Evolutionary conservation across 208 protist genomes (phyloP).

Genomic region (Lotmaria passim): DNA sequence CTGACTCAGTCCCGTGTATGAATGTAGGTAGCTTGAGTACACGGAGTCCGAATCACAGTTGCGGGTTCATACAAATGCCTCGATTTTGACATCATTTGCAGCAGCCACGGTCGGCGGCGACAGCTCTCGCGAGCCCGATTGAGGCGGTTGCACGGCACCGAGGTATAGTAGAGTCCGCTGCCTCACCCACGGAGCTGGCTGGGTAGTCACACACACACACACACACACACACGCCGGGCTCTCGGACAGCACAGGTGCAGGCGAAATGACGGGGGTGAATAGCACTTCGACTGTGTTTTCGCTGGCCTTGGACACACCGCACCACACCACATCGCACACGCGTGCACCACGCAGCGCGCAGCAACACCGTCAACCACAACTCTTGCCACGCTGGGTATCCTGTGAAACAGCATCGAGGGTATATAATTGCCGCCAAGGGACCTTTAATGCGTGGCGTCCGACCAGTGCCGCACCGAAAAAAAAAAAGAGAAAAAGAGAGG

Average conservation of each 20-base stretch:
- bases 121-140: slow-evolving; percentile 37
- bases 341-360: not conserved
- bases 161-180: slow-evolving; percentile 33
- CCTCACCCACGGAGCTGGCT: slow-evolving; percentile 33
- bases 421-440: slow-evolving; percentile 46
- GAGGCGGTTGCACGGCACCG: slow-evolving; percentile 31
- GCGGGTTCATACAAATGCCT: slow-evolving; percentile 69
- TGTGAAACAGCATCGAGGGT: slow-evolving; percentile 36
- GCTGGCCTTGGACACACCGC: too few relatives aligned
- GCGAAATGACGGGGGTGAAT: slow-evolving; percentile 26
- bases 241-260: slow-evolving; percentile 43
- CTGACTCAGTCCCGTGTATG: slow-evolving; percentile 47
- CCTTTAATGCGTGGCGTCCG: slow-evolving; percentile 24
- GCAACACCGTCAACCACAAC: not conserved
- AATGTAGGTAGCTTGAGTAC: slow-evolving; percentile 55
- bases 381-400: slow-evolving; percentile 53
- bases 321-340: not conserved
- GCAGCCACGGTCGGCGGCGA: not conserved
- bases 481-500: slow-evolving; percentile 2
- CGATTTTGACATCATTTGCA: slow-evolving; percentile 26
- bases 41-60: slow-evolving; percentile 58
- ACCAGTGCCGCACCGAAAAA: not conserved
- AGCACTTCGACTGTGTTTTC: slow-evolving; percentile 40
- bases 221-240: not conserved
- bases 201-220: not conserved